These are phyloP conservation scores for Kwoniella sp. DNA, from an alignment of 768 basidiomycete species.

Conservation along the genomic window DNA sequence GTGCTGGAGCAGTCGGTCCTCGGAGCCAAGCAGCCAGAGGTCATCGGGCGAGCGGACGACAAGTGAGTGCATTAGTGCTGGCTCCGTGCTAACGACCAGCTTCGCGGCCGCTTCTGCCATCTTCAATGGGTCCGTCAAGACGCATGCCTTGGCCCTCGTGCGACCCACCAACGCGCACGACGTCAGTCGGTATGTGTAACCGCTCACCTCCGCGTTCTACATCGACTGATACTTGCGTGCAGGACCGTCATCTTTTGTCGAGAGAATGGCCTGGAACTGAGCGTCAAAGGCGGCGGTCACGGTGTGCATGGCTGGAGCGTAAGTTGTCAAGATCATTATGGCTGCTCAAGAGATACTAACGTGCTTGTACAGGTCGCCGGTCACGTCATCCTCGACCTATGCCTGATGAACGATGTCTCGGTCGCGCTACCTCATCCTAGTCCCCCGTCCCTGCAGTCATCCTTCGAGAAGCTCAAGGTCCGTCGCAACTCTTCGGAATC, in stretches of 20 bases:
- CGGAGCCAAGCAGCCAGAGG: conserved; percentile 11
- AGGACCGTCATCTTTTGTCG: conserved; percentile 71
- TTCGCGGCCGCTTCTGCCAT: conserved; percentile 50
- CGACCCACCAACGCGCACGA: conserved; percentile 75
- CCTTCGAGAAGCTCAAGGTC: conserved; percentile 14
- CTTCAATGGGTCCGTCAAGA: conserved; percentile 73
- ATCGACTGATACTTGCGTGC: neutral
- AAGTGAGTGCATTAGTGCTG: conserved; percentile 12
- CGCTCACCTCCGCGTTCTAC: neutral
- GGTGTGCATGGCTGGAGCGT: conserved; percentile 81
- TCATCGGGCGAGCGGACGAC: conserved; percentile 16
- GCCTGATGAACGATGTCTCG: conserved; percentile 62
- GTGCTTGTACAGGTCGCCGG: conserved; percentile 58
- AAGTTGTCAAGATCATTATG: conserved; percentile 10
- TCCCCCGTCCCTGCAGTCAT: conserved; percentile 20
- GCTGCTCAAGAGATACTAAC: neutral
- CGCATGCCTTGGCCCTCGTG: conserved; percentile 61
- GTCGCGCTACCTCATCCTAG: conserved; percentile 55
- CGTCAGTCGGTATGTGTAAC: conserved; percentile 65
- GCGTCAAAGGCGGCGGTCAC: conserved; percentile 84
- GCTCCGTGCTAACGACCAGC: conserved; percentile 14
- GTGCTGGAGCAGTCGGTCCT: neutral
- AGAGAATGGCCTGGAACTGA: conserved; percentile 66
- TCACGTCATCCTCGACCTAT: conserved; percentile 77
- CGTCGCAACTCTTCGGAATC: too few species aligned